Evolutionary conservation across 1,284 basidiomycete genomes (phyloP).

Genomic region (Flammula alnicola): DNA sequence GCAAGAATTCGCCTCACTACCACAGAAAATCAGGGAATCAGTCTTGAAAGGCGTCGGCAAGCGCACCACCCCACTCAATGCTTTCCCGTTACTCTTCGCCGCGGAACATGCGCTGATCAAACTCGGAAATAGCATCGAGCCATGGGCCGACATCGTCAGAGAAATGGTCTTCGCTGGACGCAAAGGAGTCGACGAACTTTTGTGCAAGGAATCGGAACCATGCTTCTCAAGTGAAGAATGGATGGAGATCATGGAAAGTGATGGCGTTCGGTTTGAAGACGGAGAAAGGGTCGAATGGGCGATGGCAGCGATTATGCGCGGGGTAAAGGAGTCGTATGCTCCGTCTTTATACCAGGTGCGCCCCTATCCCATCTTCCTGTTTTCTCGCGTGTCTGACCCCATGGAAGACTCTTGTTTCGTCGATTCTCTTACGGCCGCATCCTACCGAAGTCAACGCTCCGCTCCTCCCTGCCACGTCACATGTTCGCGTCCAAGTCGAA

Average conservation of each 20-base stretch:
- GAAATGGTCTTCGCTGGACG: conserved; percentile 69
- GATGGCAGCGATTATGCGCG: conserved; percentile 65
- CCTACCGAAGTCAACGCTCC: conserved; percentile 60
- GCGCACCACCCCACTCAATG: conserved; percentile 64
- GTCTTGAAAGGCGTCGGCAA: conserved; percentile 75
- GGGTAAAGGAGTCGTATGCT: conserved; percentile 64
- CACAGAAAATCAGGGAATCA: conserved; percentile 66
- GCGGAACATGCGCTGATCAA: conserved; percentile 67
- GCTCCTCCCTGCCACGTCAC: conserved; percentile 67
- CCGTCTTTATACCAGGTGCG: conserved; percentile 73
- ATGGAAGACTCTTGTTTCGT: conserved; percentile 71
- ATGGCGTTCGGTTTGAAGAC: conserved; percentile 76
- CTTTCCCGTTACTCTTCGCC: conserved; percentile 70
- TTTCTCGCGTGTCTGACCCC: background rate
- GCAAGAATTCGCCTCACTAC: conserved; percentile 74
- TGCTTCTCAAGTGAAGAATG: conserved; percentile 75
- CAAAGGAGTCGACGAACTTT: conserved; percentile 61
- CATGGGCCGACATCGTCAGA: conserved; percentile 69
- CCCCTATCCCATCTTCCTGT: conserved; percentile 4
- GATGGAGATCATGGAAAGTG: conserved; percentile 70
- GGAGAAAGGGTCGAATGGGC: conserved; percentile 72
- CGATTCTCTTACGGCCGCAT: conserved; percentile 73
- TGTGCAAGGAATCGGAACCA: conserved; percentile 61
- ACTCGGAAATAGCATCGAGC: conserved; percentile 56
- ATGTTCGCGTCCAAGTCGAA: conserved; percentile 72